Percentiles rank a stretch among this genome's conserved stretches.
phyloP scores from a whole-genome alignment of 192 early-diverging fungal species.

The Piromyces sp. region DNA sequence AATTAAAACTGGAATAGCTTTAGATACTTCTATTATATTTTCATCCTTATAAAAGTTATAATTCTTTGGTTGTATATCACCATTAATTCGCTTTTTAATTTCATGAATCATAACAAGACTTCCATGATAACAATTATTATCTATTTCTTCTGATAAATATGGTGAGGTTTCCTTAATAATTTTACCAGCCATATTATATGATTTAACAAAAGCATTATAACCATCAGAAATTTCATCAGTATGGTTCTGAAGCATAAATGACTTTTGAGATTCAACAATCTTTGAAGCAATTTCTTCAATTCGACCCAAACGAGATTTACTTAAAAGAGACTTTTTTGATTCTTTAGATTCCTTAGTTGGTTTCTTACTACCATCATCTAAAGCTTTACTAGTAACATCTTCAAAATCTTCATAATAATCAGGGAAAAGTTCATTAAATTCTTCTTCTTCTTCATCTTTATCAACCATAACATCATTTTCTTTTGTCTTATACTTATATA shows the following conservation, averaged over 20 bases:
- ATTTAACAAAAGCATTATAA: not conserved
- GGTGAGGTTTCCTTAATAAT: not conserved
- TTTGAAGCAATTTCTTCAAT: not conserved
- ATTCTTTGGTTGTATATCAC: conserved; percentile 5
- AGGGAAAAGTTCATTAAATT: conserved; percentile 62
- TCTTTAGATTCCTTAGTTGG: conserved; percentile 1
- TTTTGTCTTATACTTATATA: conserved; percentile 21
- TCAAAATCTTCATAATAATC: conserved; percentile 44
- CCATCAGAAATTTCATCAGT: not conserved
- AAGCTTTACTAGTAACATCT: conserved; percentile 33
- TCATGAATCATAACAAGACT: not conserved
- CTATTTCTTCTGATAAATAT: not conserved
- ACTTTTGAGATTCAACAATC: not conserved
- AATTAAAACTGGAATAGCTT: conserved; percentile 37
- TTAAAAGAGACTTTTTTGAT: conserved; percentile 5
- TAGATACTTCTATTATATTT: conserved; percentile 53
- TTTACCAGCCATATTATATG: not conserved
- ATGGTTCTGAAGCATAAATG: not conserved
- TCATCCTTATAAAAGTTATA: conserved; percentile 83
- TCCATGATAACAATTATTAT: not conserved
- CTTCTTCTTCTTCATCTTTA: conserved; percentile 51
- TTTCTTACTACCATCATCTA: conserved; percentile 9
- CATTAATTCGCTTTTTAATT: not conserved
- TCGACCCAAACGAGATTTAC: conserved; percentile 11
- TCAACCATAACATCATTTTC: conserved; percentile 18